phyloP scores from a whole-genome alignment of 1,284 basidiomycete species.

The Apiotrichum domesticum region DNA sequence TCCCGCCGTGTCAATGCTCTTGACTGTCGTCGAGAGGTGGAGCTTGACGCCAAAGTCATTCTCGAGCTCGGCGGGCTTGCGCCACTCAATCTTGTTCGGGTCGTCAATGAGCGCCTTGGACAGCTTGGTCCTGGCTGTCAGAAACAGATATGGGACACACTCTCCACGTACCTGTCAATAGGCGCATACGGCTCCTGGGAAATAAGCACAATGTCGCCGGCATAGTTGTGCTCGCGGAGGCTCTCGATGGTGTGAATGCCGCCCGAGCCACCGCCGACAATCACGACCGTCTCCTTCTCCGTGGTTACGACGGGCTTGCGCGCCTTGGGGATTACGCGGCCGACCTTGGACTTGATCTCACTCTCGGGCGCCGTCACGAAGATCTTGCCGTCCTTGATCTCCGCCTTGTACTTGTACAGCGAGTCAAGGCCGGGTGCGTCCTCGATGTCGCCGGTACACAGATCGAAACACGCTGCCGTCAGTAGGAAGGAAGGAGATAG shows the following conservation, averaged over 20 bases:
- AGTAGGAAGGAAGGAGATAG: not conserved
- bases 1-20: conserved; percentile 57
- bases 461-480: conserved; percentile 70
- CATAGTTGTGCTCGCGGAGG: conserved; percentile 76
- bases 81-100: conserved; percentile 68
- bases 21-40: conserved; percentile 58
- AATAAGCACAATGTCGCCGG: conserved; percentile 69
- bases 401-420: conserved; percentile 72
- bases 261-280: conserved; percentile 74
- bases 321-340: conserved; percentile 49
- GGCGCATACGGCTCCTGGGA: conserved; percentile 74
- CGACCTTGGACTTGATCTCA: conserved; percentile 64
- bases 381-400: conserved; percentile 62
- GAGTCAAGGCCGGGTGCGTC: conserved; percentile 83
- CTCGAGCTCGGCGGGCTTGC: conserved; percentile 65
- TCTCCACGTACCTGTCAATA: conserved; percentile 56
- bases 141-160: not conserved
- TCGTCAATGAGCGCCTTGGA: conserved; percentile 82
- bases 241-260: conserved; percentile 75
- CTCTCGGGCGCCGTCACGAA: conserved; percentile 67
- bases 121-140: conserved; percentile 63
- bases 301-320: conserved; percentile 43
- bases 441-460: conserved; percentile 64
- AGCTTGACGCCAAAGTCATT: conserved; percentile 74
- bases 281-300: conserved; percentile 59